phyloP scores from a whole-genome alignment of 129 eudicot genomes.

The Flaveria linearis region DNA sequence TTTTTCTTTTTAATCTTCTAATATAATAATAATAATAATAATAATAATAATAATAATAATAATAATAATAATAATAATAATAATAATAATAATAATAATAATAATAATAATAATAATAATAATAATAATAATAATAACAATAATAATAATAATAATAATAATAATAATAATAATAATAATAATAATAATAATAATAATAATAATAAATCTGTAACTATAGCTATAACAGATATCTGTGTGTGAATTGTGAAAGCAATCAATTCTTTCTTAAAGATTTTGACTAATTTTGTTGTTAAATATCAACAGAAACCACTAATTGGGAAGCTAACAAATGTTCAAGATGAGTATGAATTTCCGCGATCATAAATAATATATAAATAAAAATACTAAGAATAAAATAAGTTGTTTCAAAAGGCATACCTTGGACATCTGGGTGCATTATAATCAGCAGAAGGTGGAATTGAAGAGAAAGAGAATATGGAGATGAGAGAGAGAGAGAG shows the following conservation, averaged over 20 bases:
- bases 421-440: slow-evolving; percentile 56
- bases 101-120: too few relatives aligned
- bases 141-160: too few relatives aligned
- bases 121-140: too few relatives aligned
- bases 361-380: neutral
- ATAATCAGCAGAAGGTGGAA: slow-evolving; percentile 29
- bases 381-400: neutral
- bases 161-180: too few relatives aligned
- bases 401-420: slow-evolving; percentile 30
- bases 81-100: too few relatives aligned
- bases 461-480: slow-evolving; percentile 19
- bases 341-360: neutral
- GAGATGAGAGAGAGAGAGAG: slow-evolving; percentile 33
- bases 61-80: too few relatives aligned
- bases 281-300: neutral
- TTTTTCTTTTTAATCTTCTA: neutral
- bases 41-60: too few relatives aligned
- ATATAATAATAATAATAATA: too few relatives aligned
- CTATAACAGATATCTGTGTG: neutral
- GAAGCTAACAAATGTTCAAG: slow-evolving; percentile 3
- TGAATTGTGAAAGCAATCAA: neutral
- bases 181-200: too few relatives aligned
- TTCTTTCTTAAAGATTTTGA: neutral
- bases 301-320: slow-evolving; percentile 8
- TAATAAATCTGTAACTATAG: neutral